Percentiles rank a stretch among this genome's conserved stretches.
These are phyloP conservation scores for Neohortaea acidophila DNA, from an alignment of 495 filamentous ascomycete species.

Conservation along the genomic window DNA sequence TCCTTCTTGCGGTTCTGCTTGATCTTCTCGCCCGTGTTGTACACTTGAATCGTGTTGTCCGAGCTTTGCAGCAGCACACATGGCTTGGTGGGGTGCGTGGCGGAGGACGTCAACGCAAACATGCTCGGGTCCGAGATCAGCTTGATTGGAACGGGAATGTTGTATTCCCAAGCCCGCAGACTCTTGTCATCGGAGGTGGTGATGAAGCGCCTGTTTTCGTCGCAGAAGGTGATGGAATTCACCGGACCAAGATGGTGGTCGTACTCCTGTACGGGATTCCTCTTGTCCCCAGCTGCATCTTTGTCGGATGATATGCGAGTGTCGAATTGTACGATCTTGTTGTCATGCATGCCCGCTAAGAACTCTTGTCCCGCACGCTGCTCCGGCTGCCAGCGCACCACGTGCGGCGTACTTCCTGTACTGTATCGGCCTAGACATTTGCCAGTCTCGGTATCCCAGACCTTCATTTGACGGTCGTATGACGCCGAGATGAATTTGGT, in stretches of 20 bases:
- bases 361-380: slow-evolving; percentile 71
- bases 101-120: slow-evolving; percentile 73
- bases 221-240: slow-evolving; percentile 94
- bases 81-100: slow-evolving; percentile 75
- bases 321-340: slow-evolving; percentile 97
- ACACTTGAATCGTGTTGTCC: slow-evolving; percentile 95
- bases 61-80: slow-evolving; percentile 82
- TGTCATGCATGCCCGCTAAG: slow-evolving; percentile 90
- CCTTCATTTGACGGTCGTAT: slow-evolving; percentile 86
- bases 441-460: slow-evolving; percentile 97
- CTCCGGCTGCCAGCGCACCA: slow-evolving; percentile 79
- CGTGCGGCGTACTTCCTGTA: slow-evolving; percentile 87
- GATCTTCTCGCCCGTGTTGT: slow-evolving; percentile 86
- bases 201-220: slow-evolving; percentile 89
- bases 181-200: slow-evolving; percentile 95
- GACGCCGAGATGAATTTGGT: slow-evolving; percentile 79
- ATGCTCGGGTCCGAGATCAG: slow-evolving; percentile 92
- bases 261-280: slow-evolving; percentile 74
- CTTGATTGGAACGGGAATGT: slow-evolving; percentile 82
- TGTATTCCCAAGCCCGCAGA: slow-evolving; percentile 91
- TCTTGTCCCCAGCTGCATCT: slow-evolving; percentile 38
- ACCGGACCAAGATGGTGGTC: slow-evolving; percentile 94
- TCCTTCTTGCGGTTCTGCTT: slow-evolving; percentile 93
- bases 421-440: slow-evolving; percentile 72
- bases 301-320: slow-evolving; percentile 40